Evolutionary conservation across 2,329 filamentous ascomycete species (phyloP), one percentile per base, ranked within the genome.

Genomic region (Rutstroemia sp.): DNA sequence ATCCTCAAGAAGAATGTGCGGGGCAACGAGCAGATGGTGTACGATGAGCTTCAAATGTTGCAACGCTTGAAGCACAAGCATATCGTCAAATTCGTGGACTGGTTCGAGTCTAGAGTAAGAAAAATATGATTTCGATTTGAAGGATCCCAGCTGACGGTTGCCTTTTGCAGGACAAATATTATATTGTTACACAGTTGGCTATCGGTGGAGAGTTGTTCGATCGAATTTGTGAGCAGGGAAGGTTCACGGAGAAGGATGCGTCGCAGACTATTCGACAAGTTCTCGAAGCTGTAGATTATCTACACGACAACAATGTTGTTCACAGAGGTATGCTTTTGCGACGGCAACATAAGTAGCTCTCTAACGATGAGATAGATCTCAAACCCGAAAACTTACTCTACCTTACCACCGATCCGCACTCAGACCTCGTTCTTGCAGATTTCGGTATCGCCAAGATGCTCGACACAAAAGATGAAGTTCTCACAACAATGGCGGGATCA

Each of bases 1-100:
- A 99, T 99, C 73, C 78, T 97, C 69, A 99, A 99, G 82, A 96
- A 96, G 78, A 97, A 96, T 74, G 92, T 99, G 71, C 95, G 92
- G 72, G 92, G 92, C 63, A 97, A 97, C 68, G 94, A 99, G 78
- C 84, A 87, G 72, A 99, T 99, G 94, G 94, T 99, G 42, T 94
- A 95, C 72, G 94, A 99, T 72, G 94, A 99, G 76, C 80, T 99
- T 67, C 82, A 91, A 64, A 91, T 99, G 84, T 81, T 99, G 62
- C 91, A 96, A 75, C 83, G 83, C 58, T 83, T 99, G 69, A 82
- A 91, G 69, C 94, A 99, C 72, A 88, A 90, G 53, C 90, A 97
- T 73, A 99, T 99, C 71, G 94, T 99, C 75, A 86, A 87, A 65
- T 99, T 99, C 70, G 88, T 94, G 65, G 94, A 99, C 73, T 99